Evolutionary conservation across 192 early-diverging fungal species (phyloP).

Genomic region (Coemansia sp.): DNA sequence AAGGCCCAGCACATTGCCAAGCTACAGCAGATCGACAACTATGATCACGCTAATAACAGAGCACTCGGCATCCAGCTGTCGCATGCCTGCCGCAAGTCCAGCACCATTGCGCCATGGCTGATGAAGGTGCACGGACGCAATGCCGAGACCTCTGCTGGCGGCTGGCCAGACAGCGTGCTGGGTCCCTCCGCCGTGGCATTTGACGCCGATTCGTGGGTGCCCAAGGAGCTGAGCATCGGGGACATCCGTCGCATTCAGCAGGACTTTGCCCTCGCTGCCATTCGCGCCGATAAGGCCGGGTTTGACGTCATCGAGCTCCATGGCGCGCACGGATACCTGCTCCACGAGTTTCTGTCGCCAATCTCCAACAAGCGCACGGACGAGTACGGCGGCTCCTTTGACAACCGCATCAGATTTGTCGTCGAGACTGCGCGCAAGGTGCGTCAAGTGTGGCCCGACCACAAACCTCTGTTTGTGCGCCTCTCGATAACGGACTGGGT

Average conservation of each 20-base stretch:
- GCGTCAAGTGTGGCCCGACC: constrained; percentile 72
- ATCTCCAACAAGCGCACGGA: constrained; percentile 88
- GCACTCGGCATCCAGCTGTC: constrained; percentile 76
- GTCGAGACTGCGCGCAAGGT: constrained; percentile 69
- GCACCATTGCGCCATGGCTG: constrained; percentile 15
- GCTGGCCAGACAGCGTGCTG: constrained; percentile 75
- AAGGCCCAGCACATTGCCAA: constrained; percentile 74
- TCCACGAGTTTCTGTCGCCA: constrained; percentile 80
- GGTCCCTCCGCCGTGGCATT: constrained; percentile 64
- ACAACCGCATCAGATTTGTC: constrained; percentile 82
- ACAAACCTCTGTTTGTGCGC: constrained; percentile 86
- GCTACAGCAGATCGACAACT: constrained; percentile 49
- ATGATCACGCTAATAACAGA: constrained; percentile 64
- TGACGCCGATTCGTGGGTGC: constrained; percentile 21
- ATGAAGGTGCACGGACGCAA: neutral
- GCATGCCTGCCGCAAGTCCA: constrained; percentile 83
- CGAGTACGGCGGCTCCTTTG: constrained; percentile 87
- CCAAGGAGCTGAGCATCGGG: constrained; percentile 62
- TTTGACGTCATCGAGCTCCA: constrained; percentile 94
- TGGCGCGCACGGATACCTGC: constrained; percentile 88
- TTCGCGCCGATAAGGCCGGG: constrained; percentile 75
- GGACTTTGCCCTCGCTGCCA: constrained; percentile 68
- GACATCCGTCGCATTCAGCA: constrained; percentile 69
- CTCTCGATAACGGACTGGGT: constrained; percentile 81
- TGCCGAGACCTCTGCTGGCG: constrained; percentile 48